phyloP scores from a whole-genome alignment of 2,329 filamentous ascomycete genomes.

The Acrodontium crateriforme region DNA sequence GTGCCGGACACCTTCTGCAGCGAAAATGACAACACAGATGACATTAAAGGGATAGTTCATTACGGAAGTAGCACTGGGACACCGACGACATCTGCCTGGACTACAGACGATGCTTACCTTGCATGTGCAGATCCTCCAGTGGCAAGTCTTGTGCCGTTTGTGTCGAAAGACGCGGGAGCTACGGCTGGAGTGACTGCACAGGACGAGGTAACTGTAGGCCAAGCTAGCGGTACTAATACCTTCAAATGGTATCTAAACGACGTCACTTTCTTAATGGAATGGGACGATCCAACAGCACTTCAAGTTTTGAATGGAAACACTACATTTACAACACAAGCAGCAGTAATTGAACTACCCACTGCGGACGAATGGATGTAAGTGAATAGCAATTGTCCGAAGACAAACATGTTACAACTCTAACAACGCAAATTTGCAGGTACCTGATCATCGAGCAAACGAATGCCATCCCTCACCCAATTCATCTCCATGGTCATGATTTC shows the following conservation, averaged over 20 bases:
- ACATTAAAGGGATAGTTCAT: conserved; percentile 22
- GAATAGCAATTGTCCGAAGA: conserved; percentile 1
- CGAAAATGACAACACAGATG: conserved; percentile 20
- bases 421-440: too few species aligned
- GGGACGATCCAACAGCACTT: conserved; percentile 25
- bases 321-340: conserved; percentile 20
- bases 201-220: conserved; percentile 17
- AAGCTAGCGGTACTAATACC: conserved; percentile 11
- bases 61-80: conserved; percentile 21
- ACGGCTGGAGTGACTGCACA: conserved; percentile 8
- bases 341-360: conserved; percentile 20
- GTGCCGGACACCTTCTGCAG: conserved; percentile 28
- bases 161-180: conserved; percentile 13
- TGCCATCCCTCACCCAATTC: conserved; percentile 17
- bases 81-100: conserved; percentile 21
- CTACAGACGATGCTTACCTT: conserved; percentile 15
- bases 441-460: conserved; percentile 27
- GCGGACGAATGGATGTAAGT: conserved; percentile 21
- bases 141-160: conserved; percentile 21
- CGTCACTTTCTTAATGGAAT: conserved; percentile 26
- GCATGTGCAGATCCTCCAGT: conserved; percentile 26
- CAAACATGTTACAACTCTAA: conserved; percentile 7
- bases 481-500: conserved; percentile 30
- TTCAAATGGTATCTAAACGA: conserved; percentile 29
- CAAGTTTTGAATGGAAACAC: conserved; percentile 22